Conservation (phyloP, 495 filamentous ascomycete species). For the Sordaria brevicollis region DNA sequence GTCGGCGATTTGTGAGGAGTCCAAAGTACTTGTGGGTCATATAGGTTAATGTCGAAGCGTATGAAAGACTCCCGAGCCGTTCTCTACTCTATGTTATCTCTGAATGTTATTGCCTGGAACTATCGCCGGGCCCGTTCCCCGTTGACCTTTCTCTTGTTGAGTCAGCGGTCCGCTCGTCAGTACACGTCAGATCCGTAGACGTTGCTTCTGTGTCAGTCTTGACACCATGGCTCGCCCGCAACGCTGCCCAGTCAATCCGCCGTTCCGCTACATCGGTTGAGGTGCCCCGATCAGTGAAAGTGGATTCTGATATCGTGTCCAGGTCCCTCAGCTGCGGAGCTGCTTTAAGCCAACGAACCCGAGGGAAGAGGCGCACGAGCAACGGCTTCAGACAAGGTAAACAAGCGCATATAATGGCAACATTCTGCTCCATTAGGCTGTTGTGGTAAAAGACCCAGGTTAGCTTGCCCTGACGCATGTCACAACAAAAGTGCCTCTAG, state of each 20-base stretch:
- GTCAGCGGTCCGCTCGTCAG: neutral
- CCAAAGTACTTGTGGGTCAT: neutral
- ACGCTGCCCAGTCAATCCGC: neutral
- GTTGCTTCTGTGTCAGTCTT: neutral
- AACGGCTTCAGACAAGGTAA: conserved; percentile 13
- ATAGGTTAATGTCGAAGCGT: neutral
- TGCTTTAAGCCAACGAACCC: neutral
- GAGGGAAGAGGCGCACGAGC: conserved; percentile 3
- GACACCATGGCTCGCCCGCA: neutral
- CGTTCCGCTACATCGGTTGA: neutral
- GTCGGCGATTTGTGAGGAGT: neutral
- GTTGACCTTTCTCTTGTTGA: neutral
- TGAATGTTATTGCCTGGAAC: neutral
- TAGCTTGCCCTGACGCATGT: neutral
- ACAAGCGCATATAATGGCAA: conserved; percentile 16
- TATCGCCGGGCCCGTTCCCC: neutral
- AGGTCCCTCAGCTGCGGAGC: neutral
- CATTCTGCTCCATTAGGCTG: conserved; percentile 12
- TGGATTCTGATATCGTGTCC: conserved; percentile 3
- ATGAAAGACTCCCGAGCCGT: neutral
- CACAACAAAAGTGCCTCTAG: neutral
- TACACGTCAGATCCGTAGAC: neutral
- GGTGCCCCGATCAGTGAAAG: neutral
- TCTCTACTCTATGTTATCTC: neutral
- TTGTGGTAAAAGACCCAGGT: neutral